Conservation (phyloP, 805 yeast species). For the Metschnikowia colocasiae region DNA sequence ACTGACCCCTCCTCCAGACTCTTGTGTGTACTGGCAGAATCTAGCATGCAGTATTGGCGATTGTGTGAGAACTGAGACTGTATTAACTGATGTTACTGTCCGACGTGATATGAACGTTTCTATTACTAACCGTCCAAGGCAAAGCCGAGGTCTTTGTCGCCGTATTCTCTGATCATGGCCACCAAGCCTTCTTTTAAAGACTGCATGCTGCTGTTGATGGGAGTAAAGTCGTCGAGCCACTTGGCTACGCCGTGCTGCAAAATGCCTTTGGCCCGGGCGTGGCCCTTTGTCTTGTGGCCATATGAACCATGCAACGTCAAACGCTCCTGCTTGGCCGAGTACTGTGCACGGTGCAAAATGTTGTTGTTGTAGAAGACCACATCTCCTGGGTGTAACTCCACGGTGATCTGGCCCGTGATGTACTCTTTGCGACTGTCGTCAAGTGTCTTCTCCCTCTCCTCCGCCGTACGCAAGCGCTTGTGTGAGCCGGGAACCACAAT, state of each 20-base stretch:
- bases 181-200: slow-evolving; percentile 29
- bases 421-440: slow-evolving; percentile 30
- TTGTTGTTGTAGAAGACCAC: slow-evolving; percentile 48
- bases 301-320: slow-evolving; percentile 50
- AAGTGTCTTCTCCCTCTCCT: slow-evolving; percentile 40
- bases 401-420: slow-evolving; percentile 39
- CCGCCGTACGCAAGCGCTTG: slow-evolving; percentile 40
- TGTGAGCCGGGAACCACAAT: slow-evolving; percentile 50
- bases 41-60: too few relatives aligned
- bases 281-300: slow-evolving; percentile 42
- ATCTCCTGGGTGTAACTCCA: slow-evolving; percentile 47
- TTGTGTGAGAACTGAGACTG: too few relatives aligned
- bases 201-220: slow-evolving; percentile 27
- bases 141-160: slow-evolving; percentile 34
- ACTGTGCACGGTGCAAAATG: slow-evolving; percentile 47
- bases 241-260: slow-evolving; percentile 50
- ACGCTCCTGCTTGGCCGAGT: slow-evolving; percentile 35
- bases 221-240: slow-evolving; percentile 40
- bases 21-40: too few relatives aligned
- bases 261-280: slow-evolving; percentile 46
- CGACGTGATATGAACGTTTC: too few relatives aligned
- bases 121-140: slow-evolving; percentile 33
- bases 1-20: too few relatives aligned
- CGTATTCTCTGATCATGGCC: slow-evolving; percentile 27
- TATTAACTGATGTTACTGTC: too few relatives aligned